Evolutionary conservation across 768 basidiomycete species (phyloP).

Genomic region (Calocera cornea): DNA sequence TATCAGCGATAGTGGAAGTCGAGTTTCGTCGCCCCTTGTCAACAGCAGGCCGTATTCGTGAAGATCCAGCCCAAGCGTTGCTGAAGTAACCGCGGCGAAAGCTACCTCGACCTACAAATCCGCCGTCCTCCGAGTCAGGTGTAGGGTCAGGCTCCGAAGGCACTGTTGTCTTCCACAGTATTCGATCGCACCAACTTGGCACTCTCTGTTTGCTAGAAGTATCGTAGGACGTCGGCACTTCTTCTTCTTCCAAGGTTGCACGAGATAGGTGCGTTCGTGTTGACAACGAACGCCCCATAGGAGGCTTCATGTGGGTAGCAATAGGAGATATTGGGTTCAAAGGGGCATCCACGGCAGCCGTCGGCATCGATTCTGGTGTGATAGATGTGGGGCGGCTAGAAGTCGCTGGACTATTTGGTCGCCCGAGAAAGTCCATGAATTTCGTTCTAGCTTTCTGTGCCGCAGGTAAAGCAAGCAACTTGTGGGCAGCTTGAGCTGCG

Average conservation of each 20-base stretch:
- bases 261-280: constrained; percentile 12
- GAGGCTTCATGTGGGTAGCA: not conserved
- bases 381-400: not conserved
- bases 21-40: not conserved
- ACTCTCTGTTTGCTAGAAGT: constrained; percentile 69
- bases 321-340: not conserved
- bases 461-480: constrained; percentile 7
- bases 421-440: constrained; percentile 10
- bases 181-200: constrained; percentile 81
- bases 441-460: constrained; percentile 14
- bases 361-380: constrained; percentile 2
- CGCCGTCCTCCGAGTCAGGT: not conserved
- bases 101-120: not conserved
- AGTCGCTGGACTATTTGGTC: not conserved
- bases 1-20: not conserved
- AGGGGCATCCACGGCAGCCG: not conserved
- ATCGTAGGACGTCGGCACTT: constrained; percentile 51
- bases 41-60: not conserved
- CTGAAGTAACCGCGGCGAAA: not conserved
- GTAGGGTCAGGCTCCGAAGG: not conserved
- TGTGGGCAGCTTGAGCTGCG: constrained; percentile 1
- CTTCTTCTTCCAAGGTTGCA: constrained; percentile 29
- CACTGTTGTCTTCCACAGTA: constrained; percentile 67
- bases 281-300: not conserved
- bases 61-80: not conserved